These are phyloP conservation scores for Daldinia childiae DNA, from an alignment of 495 filamentous ascomycete genomes.

Conservation along the genomic window DNA sequence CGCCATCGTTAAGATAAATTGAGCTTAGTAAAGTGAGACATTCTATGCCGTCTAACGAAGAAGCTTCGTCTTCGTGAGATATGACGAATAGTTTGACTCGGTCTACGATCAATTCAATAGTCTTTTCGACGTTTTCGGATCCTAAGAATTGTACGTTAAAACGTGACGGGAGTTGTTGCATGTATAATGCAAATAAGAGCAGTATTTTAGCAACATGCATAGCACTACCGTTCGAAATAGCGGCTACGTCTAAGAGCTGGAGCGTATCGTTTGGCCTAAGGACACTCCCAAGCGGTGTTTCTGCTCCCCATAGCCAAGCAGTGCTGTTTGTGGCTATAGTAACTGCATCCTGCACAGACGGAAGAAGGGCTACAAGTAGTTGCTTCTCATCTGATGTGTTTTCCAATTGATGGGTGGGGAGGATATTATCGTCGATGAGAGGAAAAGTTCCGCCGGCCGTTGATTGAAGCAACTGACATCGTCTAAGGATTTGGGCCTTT, in stretches of 20 bases:
- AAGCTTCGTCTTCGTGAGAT: neutral
- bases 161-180: neutral
- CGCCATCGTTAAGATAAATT: constrained; percentile 27
- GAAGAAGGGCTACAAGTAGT: neutral
- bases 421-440: neutral
- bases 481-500: neutral
- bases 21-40: constrained; percentile 12
- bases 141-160: neutral
- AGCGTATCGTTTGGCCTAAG: neutral
- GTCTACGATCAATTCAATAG: neutral
- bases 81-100: neutral
- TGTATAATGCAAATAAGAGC: neutral
- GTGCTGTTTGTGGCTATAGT: constrained; percentile 16
- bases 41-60: constrained; percentile 10
- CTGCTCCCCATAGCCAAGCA: constrained; percentile 12
- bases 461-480: neutral
- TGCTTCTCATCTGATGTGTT: neutral
- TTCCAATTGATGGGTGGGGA: neutral
- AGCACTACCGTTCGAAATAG: neutral
- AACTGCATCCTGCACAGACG: constrained; percentile 8
- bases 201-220: neutral
- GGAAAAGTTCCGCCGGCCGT: neutral
- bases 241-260: neutral
- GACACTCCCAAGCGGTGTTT: constrained; percentile 13
- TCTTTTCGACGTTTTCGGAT: neutral